A percentile compares a stretch with the other conserved stretches of the same genome.
phyloP scores from a whole-genome alignment of 2,329 filamentous ascomycete species.

The Botryotinia narcissicola region DNA sequence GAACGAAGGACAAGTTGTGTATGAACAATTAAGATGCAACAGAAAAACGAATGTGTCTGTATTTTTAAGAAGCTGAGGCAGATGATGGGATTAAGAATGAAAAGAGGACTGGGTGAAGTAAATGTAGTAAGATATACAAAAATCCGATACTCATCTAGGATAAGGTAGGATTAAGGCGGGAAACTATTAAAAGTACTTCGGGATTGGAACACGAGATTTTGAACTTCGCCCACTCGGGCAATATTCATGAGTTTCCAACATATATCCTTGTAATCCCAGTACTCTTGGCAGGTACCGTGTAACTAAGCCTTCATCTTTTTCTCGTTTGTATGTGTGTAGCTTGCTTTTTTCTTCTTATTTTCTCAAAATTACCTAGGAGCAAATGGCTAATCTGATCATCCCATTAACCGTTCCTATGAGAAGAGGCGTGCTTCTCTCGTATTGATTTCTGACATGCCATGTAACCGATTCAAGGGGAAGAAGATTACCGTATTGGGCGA shows the following conservation, averaged over 20 bases:
- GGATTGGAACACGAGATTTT: conserved; percentile 16
- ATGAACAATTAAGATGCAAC: conserved; percentile 1
- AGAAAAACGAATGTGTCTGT: conserved; percentile 14
- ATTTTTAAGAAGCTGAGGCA: conserved; percentile 2
- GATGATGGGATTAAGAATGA: conserved; percentile 8
- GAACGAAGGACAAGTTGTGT: conserved; percentile 14
- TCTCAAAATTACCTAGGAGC: background rate
- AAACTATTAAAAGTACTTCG: conserved; percentile 19
- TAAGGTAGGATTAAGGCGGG: conserved; percentile 1
- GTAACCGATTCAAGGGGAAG: conserved; percentile 1
- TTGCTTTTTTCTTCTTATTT: background rate
- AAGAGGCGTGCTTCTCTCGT: conserved; percentile 13
- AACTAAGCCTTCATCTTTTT: background rate
- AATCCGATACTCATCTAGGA: background rate
- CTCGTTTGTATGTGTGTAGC: background rate
- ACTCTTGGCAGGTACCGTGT: conserved; percentile 19
- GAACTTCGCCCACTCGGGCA: conserved; percentile 15
- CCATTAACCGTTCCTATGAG: background rate
- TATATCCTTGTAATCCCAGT: conserved; percentile 3
- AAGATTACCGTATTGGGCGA: background rate
- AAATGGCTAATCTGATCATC: background rate
- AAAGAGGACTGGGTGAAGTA: conserved; percentile 4
- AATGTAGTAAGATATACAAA: background rate
- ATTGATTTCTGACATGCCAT: conserved; percentile 16
- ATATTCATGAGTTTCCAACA: background rate